Evolutionary conservation across 169 alveolate genomes (phyloP).

Genomic region (Plasmodium gaboni): DNA sequence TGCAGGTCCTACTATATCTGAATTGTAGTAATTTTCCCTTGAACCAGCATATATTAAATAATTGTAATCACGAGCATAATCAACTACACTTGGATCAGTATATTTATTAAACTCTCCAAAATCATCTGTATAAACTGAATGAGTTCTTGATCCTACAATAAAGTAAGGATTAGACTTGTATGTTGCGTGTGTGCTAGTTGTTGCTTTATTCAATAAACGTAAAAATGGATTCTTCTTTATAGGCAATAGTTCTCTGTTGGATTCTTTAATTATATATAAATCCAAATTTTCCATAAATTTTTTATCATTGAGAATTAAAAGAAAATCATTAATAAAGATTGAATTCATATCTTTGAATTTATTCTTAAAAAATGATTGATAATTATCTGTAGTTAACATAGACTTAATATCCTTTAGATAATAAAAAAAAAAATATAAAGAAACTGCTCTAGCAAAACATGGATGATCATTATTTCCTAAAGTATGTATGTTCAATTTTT

Average conservation of each 20-base stretch:
- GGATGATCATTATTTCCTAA: slow-evolving; percentile 9
- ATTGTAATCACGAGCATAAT: slow-evolving; percentile 33
- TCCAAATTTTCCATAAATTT: slow-evolving; percentile 8
- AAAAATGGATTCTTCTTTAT: neutral
- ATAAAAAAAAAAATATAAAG: slow-evolving; percentile 19
- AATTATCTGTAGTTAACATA: slow-evolving; percentile 3
- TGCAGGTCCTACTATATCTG: slow-evolving; percentile 33
- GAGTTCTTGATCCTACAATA: no score
- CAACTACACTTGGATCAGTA: neutral
- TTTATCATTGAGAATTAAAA: neutral
- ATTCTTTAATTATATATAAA: neutral
- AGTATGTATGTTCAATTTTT: neutral
- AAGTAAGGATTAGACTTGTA: neutral
- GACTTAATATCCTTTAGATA: slow-evolving; percentile 16
- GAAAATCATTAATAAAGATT: slow-evolving; percentile 9
- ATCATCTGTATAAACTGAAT: no score
- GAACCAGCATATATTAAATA: neutral
- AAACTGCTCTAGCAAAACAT: slow-evolving; percentile 39
- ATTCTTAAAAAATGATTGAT: slow-evolving; percentile 9
- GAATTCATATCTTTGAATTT: slow-evolving; percentile 4
- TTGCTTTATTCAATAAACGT: neutral
- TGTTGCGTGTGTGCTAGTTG: slow-evolving; percentile 3
- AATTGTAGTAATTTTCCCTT: slow-evolving; percentile 28
- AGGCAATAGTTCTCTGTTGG: slow-evolving; percentile 1
- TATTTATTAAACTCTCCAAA: neutral